phyloP scores from a whole-genome alignment of 257 asterid genomes.

The Solanum sejunctum region DNA sequence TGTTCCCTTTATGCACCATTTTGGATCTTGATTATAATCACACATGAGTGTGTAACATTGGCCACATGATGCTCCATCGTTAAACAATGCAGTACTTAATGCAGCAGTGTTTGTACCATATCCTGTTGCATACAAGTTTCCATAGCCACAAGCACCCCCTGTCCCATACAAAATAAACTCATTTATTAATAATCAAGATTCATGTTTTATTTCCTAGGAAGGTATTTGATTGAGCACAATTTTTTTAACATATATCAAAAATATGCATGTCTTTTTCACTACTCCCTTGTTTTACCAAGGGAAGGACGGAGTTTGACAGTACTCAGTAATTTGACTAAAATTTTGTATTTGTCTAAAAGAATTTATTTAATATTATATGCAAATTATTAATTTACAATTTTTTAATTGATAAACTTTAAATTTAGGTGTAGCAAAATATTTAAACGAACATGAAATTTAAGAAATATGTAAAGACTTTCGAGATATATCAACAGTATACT shows the following conservation, averaged over 20 bases:
- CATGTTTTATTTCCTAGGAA: not conserved
- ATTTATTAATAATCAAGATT: not conserved
- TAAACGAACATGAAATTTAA: not conserved
- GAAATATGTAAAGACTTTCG: not conserved
- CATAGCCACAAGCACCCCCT: slow-evolving; percentile 29
- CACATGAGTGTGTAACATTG: slow-evolving; percentile 54
- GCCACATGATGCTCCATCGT: slow-evolving; percentile 32
- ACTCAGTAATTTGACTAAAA: not conserved
- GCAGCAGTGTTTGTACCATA: slow-evolving; percentile 25
- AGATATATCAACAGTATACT: not conserved
- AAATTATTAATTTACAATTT: too few species aligned
- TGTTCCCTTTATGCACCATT: slow-evolving; percentile 41
- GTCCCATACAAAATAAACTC: not conserved
- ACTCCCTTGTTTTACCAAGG: too few species aligned
- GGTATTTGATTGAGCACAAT: not conserved
- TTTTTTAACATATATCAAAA: too few species aligned
- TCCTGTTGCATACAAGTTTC: slow-evolving; percentile 13
- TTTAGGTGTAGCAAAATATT: not conserved
- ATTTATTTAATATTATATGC: not conserved
- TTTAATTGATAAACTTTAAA: not conserved
- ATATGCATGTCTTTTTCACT: not conserved
- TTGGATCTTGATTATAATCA: slow-evolving; percentile 20
- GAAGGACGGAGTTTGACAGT: not conserved
- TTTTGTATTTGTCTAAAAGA: not conserved
- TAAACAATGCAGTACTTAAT: slow-evolving; percentile 22